Base-by-base conservation (phyloP, 305 asterid species). In the Ilex paraguariensis region DNA sequence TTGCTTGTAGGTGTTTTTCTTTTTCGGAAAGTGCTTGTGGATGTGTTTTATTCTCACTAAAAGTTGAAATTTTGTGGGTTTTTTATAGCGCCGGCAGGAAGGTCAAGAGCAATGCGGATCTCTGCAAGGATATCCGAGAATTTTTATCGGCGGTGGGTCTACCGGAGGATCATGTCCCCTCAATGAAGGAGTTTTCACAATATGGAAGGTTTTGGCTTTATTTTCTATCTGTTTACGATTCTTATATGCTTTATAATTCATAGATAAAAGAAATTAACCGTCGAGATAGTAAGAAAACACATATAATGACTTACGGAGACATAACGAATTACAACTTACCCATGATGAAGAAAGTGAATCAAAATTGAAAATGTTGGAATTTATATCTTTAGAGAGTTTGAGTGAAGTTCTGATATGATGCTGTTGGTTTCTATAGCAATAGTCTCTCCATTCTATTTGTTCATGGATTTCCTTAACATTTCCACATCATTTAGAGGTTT, bases 101-200 rank as follows among this genome's bases (percentile, higher is more conserved):
- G 67, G 75, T 60, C 68, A 93, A 79, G 77, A 85, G 87, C 77
- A 79, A 84, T 69, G 88, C 60, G 7, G 95, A 90, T 30, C 94
- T 93, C 50, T 66, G 75, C 79, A 74, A 58, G 57, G 96, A 93
- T 32, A 73, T 93, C 53, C 80, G 73, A 65, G 86, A 80, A 1
- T 87, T 90, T 71, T 77, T 93, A 40, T 75, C 88, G 45, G 13
- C 65, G 32, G 88, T 74, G 72, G 97, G 97, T 42, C 87, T 87
- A 60, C 95, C 97, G 13, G 71, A 77, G 55, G 79, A 78, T 69
- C 84, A 87, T 39, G 87, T 87, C 59, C 98, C 97, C 59, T 75
- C 98, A 48, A 77, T 50, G 73, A 93, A 86, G 67, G 94, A 87
- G 80, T 92, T 92, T 49, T 77, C 88, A 3, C 72, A 65, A 60